Conservation (phyloP, 2,329 filamentous ascomycete species). For the Fusarium mundagurra region DNA sequence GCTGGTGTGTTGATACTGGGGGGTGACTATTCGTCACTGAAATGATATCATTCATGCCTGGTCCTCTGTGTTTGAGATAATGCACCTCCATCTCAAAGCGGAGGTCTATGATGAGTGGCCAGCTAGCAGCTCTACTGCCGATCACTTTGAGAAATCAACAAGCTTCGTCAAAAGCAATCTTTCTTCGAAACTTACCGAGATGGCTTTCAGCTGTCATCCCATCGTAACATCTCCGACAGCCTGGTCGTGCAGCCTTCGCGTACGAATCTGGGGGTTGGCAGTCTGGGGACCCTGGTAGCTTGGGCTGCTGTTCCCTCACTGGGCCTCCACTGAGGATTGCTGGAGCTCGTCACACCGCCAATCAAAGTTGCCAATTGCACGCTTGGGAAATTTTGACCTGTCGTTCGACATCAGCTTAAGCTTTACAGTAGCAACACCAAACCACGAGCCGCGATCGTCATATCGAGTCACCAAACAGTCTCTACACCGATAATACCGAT, state of each 20-base stretch:
- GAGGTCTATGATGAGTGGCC: background rate
- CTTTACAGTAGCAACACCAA: constrained; percentile 1
- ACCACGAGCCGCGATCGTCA: constrained; percentile 12
- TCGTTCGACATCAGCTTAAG: constrained; percentile 19
- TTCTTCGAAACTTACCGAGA: background rate
- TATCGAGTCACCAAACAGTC: constrained; percentile 9
- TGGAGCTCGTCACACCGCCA: constrained; percentile 28
- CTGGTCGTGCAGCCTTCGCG: constrained; percentile 11
- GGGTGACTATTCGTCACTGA: background rate
- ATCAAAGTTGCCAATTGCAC: constrained; percentile 37
- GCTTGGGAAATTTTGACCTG: constrained; percentile 40
- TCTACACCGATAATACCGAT: background rate
- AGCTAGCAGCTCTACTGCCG: background rate
- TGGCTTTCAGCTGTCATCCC: background rate
- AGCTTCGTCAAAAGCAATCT: background rate
- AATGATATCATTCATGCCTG: background rate
- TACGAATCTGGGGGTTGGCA: too few species aligned
- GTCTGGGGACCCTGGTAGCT: constrained; percentile 14
- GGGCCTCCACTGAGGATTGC: background rate
- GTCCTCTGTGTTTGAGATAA: background rate
- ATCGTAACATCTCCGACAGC: background rate
- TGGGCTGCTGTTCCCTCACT: constrained; percentile 1
- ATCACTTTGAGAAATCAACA: background rate
- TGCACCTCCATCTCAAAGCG: background rate
- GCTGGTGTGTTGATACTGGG: background rate